Conservation (phyloP, 2,329 filamentous ascomycete genomes). For the Alternaria sp. region DNA sequence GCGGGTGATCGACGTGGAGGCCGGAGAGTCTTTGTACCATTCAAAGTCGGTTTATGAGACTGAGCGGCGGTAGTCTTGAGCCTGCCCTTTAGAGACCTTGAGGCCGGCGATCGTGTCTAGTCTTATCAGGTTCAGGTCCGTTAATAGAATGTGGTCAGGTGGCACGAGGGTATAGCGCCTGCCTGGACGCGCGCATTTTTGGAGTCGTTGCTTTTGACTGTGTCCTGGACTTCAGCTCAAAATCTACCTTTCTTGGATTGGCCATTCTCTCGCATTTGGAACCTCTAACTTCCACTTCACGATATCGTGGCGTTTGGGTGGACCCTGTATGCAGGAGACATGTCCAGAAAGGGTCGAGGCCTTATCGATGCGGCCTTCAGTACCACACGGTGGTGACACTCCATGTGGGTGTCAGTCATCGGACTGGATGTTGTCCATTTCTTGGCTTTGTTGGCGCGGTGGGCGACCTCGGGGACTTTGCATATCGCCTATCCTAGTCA, state of each 20-base stretch:
- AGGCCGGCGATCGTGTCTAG: background rate
- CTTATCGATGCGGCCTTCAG: background rate
- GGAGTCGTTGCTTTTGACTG: background rate
- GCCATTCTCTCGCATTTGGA: background rate
- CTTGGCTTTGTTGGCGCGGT: background rate
- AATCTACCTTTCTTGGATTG: background rate
- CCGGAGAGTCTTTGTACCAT: slow-evolving; percentile 16
- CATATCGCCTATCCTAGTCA: background rate
- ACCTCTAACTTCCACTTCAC: background rate
- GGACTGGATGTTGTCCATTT: background rate
- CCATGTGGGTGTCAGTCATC: too few relatives aligned
- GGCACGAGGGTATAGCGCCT: background rate
- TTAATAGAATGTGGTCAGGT: background rate
- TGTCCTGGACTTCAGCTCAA: background rate
- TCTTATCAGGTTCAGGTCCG: background rate
- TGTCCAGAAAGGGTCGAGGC: background rate
- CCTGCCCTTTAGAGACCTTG: background rate
- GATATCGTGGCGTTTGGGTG: background rate
- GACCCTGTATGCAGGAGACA: background rate
- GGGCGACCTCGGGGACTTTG: background rate
- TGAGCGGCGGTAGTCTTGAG: background rate
- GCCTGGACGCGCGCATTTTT: background rate
- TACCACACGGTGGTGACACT: background rate
- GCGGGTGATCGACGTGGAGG: background rate
- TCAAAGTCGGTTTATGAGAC: background rate